Percentiles rank a stretch among this genome's conserved stretches.
These are phyloP conservation scores for Spraguea lophii DNA, from an alignment of 371 early-diverging fungal genomes.

Conservation along the genomic window DNA sequence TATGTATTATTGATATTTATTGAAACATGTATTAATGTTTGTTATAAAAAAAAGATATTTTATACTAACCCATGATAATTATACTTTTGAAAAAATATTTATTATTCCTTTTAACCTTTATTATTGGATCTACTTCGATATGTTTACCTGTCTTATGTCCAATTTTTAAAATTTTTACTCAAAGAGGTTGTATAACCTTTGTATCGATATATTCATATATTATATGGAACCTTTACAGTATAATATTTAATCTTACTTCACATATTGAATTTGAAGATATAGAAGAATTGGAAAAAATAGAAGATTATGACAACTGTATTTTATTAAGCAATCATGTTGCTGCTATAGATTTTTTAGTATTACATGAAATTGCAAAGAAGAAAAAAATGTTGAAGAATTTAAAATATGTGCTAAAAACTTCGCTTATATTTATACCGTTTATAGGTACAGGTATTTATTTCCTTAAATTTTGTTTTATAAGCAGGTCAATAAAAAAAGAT, in stretches of 20 bases:
- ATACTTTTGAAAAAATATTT: too few relatives aligned
- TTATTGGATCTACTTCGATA: too few relatives aligned
- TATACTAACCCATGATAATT: too few relatives aligned
- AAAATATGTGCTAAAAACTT: slow-evolving; percentile 36
- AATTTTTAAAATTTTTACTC: too few relatives aligned
- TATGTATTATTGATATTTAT: too few relatives aligned
- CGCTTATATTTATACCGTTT: slow-evolving; percentile 26
- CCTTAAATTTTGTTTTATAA: slow-evolving; percentile 27
- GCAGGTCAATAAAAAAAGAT: slow-evolving; percentile 37
- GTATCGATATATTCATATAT: too few relatives aligned
- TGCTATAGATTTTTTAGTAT: slow-evolving; percentile 38
- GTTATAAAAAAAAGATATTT: too few relatives aligned
- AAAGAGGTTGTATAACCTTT: background rate
- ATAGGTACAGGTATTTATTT: slow-evolving; percentile 32
- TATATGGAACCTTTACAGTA: too few relatives aligned
- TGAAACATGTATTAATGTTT: too few relatives aligned
- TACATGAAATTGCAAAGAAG: slow-evolving; percentile 13
- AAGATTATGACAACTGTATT: slow-evolving; percentile 7
- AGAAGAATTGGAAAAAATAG: background rate
- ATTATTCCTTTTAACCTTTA: too few relatives aligned
- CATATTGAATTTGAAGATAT: background rate
- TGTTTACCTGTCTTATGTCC: too few relatives aligned
- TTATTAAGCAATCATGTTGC: slow-evolving; percentile 42
- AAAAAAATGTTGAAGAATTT: slow-evolving; percentile 9
- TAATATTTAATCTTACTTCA: too few relatives aligned